A percentile compares a stretch with the other conserved stretches of the same genome.
These are phyloP conservation scores for Coemansia javaensis DNA, from an alignment of 192 early-diverging fungal genomes.

Conservation along the genomic window DNA sequence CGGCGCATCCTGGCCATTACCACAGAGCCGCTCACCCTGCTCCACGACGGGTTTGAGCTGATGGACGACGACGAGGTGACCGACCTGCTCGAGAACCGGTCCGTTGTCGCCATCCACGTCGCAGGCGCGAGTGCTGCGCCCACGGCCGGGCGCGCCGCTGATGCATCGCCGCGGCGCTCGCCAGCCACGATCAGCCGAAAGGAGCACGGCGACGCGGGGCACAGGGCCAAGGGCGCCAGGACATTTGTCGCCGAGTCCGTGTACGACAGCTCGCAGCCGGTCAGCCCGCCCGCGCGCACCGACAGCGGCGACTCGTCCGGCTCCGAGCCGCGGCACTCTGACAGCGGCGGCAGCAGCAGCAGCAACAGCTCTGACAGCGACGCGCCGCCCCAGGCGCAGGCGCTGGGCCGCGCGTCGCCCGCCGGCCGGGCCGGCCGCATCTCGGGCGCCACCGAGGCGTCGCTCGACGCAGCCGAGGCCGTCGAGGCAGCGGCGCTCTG, in stretches of 20 bases:
- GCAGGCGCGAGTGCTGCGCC: background rate
- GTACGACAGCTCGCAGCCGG: conserved; percentile 1
- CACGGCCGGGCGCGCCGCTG: background rate
- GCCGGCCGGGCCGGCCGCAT: too few species aligned
- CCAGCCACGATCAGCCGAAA: too few species aligned
- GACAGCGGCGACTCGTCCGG: too few species aligned
- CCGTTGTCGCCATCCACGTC: background rate
- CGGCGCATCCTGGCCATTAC: conserved; percentile 22
- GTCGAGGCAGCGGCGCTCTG: background rate
- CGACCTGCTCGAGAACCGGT: conserved; percentile 7
- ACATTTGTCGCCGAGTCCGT: conserved; percentile 1
- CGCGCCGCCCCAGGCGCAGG: too few species aligned
- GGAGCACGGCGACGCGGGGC: background rate
- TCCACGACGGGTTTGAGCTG: conserved; percentile 21
- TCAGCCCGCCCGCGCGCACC: background rate
- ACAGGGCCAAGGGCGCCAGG: background rate
- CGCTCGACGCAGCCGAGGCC: background rate
- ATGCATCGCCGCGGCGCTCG: too few species aligned
- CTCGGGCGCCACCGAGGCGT: background rate
- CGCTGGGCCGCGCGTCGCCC: too few species aligned
- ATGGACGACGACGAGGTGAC: conserved; percentile 39
- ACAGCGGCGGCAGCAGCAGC: background rate
- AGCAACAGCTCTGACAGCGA: background rate
- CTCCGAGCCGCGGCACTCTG: too few species aligned
- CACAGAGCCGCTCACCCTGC: conserved; percentile 11